Evolutionary conservation across 2,329 filamentous ascomycete species (phyloP), one percentile per base, ranked within the genome.

Genomic region (Colletotrichum caudatum): DNA sequence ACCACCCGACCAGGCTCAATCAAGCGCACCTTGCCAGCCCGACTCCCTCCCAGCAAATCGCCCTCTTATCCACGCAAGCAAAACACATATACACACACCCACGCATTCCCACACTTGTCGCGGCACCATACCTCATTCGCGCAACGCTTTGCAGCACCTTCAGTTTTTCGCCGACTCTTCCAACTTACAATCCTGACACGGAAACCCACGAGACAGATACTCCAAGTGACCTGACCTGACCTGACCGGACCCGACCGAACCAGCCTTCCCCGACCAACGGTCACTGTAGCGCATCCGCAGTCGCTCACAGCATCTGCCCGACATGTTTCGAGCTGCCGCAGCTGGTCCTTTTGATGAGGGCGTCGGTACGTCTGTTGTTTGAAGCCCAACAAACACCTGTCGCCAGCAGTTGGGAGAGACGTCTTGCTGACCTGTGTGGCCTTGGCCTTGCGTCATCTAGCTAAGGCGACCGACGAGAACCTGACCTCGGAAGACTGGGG

Each of bases 401-500:
- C n/a, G 33, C n/a, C 33, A 16, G 11, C 11, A 23, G 12, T 8
- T 23, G 11, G 12, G 11, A 29, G 11, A 41, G 37, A 18, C 3
- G 14, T 14, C 1, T 53, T 33, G 69, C 69, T 66, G 46, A 60
- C 57, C 23, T 58, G 18, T 9, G 3, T 14, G 5, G 7, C 14
- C 60, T 33, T 14, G 5, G 7, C 14, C 60, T 33, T 69, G 33
- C 41, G 29, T 51, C 53, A 66, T 73, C 66, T 74, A 90, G 88
- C 85, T 82, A 90, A 90, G 85, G 95, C 96, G 79, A 99, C 96
- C 68, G 96, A 99, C 83, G 96, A 99, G 88, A 99, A 98, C 83
- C 89, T 98, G 77, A 98, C 95, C 29, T 93, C 92, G 39, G 89
- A 97, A 79, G 89, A 91, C 80, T 91, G 89, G 89, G 87, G 85